These are phyloP conservation scores for Alternaria gansuensis DNA, from an alignment of 2,329 filamentous ascomycete genomes.

Conservation along the genomic window DNA sequence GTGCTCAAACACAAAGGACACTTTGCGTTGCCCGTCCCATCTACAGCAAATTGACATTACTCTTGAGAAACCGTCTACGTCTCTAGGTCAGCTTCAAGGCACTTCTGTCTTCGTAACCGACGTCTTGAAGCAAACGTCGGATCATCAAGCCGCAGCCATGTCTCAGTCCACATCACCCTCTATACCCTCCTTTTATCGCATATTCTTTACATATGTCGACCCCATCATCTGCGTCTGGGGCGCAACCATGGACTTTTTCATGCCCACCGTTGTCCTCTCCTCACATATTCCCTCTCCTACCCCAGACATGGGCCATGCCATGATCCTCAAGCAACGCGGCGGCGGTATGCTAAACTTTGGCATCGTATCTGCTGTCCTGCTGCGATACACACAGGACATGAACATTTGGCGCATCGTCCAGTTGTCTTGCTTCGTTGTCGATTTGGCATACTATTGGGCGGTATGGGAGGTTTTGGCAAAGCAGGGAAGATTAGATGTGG, in stretches of 20 bases:
- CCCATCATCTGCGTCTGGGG: constrained; percentile 40
- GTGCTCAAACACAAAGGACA: constrained; percentile 4
- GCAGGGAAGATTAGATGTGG: constrained; percentile 26
- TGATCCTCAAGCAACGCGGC: constrained; percentile 42
- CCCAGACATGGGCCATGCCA: constrained; percentile 34
- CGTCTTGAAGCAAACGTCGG: neutral
- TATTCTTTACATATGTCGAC: constrained; percentile 43
- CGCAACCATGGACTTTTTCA: constrained; percentile 43
- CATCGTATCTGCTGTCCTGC: constrained; percentile 37
- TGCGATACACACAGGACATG: constrained; percentile 37
- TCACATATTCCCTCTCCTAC: constrained; percentile 30
- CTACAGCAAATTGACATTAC: neutral
- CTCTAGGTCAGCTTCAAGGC: neutral
- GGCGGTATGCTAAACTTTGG: constrained; percentile 42
- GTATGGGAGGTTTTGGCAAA: constrained; percentile 26
- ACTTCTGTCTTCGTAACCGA: neutral
- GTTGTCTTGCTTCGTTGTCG: constrained; percentile 31
- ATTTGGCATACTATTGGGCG: constrained; percentile 36
- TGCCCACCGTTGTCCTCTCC: constrained; percentile 30
- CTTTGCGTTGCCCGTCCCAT: neutral
- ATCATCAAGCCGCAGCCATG: constrained; percentile 1
- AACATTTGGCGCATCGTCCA: constrained; percentile 38
- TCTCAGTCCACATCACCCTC: constrained; percentile 5
- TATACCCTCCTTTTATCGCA: constrained; percentile 32
- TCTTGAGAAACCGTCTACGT: neutral